Evolutionary conservation across 371 early-diverging fungal genomes (phyloP).

Genomic region (Lichtheimia corymbifera): DNA sequence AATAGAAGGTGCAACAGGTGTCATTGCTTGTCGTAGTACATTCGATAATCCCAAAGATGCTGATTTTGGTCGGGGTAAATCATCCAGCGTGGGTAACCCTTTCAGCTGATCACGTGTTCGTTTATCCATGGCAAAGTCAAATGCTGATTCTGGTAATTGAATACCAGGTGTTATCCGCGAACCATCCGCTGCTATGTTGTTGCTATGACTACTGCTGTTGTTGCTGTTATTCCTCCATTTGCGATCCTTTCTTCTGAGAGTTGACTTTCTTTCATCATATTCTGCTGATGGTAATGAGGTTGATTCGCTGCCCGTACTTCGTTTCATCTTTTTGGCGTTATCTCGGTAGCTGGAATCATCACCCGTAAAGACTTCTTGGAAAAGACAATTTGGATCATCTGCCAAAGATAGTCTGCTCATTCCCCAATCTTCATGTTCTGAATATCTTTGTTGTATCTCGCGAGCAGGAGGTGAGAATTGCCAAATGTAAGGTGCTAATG

Average conservation of each 20-base stretch:
- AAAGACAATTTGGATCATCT: background rate
- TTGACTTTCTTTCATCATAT: conserved; percentile 7
- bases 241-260: conserved; percentile 13
- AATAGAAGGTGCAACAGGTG: background rate
- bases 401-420: background rate
- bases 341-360: conserved; percentile 18
- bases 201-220: conserved; percentile 4
- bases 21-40: conserved; percentile 13
- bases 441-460: conserved; percentile 1
- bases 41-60: conserved; percentile 12
- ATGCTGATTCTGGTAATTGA: conserved; percentile 16
- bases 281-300: background rate
- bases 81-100: conserved; percentile 16
- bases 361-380: conserved; percentile 6
- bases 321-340: conserved; percentile 24
- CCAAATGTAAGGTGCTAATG: conserved; percentile 11
- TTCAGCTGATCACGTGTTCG: conserved; percentile 12
- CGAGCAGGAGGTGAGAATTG: conserved; percentile 12
- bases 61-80: conserved; percentile 12
- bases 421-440: background rate
- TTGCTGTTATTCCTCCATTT: conserved; percentile 13
- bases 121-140: conserved; percentile 19
- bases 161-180: background rate
- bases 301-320: conserved; percentile 4
- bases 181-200: background rate